Base-by-base conservation (phyloP, 306 rosid species). In the Citrullus mucosospermus region DNA sequence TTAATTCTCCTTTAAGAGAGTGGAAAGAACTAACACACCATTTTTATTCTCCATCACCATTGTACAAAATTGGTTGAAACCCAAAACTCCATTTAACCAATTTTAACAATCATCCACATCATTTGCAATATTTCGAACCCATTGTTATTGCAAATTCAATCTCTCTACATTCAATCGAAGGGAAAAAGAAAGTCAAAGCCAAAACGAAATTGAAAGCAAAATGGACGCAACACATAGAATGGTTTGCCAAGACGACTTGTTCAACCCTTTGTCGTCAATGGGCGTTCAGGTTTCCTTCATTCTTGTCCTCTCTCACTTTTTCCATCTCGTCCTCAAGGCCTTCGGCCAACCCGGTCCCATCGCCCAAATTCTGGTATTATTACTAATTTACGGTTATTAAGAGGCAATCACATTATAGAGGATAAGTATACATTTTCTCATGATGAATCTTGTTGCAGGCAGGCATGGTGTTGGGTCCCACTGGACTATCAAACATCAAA, bases 301-400 rank as follows among this genome's bases (percentile, higher is more conserved):
- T 82, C 98, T 95, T 50, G 98, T 95, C 83, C 87, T 92, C 32
- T 95, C 98, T 48, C 97, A 92, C 75, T 79, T 92, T 80, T 95
- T 95, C 81, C 91, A 95, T 71, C 82, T 95, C 58, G 62, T 95
- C 34, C 95, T 95, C 78, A 92, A 86, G 75, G 80, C 90, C 48
- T 36, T 91, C 8, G 97, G 98, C 43, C 98, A 95, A 76, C 92
- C 98, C 16, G 98, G 98, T 16, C 89, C 97, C 77, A 87, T 95
- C 68, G 93, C 97, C 30, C 97, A 95, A 73, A 87, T 95, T 66
- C 80, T 95, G 61, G 98, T 53, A 53, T 16, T 50, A 14, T 14
- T 13, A 8, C 8, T 43, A 8, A 8, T 43, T 43, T 43, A 36
- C 39, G 6, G 13, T 12, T 48, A 48, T 48, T 48, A 48, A 48